Conservation (phyloP, 257 asterid genomes). For the Scutellaria baicalensis region DNA sequence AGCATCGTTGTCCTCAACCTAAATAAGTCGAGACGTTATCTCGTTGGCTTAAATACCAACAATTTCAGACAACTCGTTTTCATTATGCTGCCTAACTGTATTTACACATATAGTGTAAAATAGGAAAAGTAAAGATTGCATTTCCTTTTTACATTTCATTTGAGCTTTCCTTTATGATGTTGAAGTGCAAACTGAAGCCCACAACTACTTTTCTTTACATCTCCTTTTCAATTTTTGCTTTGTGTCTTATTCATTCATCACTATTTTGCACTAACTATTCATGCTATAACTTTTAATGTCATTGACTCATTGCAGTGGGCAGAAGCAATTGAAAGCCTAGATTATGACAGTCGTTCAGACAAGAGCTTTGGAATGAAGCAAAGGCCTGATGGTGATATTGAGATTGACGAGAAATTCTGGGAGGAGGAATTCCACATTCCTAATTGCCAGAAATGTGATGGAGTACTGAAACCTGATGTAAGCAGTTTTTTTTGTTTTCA, state of each 20-base stretch:
- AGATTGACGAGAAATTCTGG: slow-evolving; percentile 97
- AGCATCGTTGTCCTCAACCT: not conserved
- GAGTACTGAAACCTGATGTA: slow-evolving; percentile 90
- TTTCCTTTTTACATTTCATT: not conserved
- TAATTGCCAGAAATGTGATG: slow-evolving; percentile 58
- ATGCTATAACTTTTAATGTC: slow-evolving; percentile 1
- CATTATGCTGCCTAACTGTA: not conserved
- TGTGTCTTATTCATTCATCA: not conserved
- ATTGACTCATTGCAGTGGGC: slow-evolving; percentile 81
- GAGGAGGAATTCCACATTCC: slow-evolving; percentile 90
- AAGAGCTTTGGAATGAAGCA: slow-evolving; percentile 94
- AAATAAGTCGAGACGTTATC: not conserved
- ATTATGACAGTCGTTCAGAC: slow-evolving; percentile 83
- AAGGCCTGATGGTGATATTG: slow-evolving; percentile 98
- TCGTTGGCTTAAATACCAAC: not conserved
- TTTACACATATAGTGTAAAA: not conserved
- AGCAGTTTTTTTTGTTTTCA: slow-evolving; percentile 20
- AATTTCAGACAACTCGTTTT: not conserved
- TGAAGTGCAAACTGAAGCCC: not conserved
- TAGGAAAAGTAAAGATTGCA: not conserved
- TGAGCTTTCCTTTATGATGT: not conserved
- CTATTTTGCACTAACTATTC: slow-evolving; percentile 2
- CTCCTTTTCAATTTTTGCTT: not conserved
- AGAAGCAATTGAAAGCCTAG: slow-evolving; percentile 84
- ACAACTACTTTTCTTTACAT: slow-evolving; percentile 9